Conservation (phyloP, 2,329 filamentous ascomycete genomes). For the Colletotrichum brevisporum region DNA sequence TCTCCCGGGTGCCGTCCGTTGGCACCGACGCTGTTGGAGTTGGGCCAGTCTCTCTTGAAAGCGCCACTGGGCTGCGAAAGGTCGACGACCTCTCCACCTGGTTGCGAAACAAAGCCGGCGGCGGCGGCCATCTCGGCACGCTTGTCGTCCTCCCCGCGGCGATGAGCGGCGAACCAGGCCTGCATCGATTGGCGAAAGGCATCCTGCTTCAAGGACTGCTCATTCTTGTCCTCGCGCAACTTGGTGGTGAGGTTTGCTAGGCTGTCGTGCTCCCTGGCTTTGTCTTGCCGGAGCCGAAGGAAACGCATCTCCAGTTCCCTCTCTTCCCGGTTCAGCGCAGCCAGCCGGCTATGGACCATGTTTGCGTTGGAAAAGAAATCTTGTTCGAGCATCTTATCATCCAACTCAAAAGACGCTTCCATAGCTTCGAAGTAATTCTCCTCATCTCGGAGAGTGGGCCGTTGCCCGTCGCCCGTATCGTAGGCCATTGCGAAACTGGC, state of each 20-base stretch:
- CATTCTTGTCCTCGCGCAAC: constrained; percentile 7
- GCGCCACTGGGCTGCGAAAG: constrained; percentile 7
- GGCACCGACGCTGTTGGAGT: constrained; percentile 1
- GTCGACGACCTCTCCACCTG: background rate
- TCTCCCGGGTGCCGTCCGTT: constrained; percentile 14
- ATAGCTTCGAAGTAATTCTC: constrained; percentile 34
- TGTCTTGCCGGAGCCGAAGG: constrained; percentile 25
- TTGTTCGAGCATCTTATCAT: constrained; percentile 17
- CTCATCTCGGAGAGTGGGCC: constrained; percentile 25
- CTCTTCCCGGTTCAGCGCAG: constrained; percentile 21
- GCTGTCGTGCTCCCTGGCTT: constrained; percentile 18
- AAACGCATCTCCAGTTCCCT: constrained; percentile 31
- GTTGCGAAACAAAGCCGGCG: constrained; percentile 20
- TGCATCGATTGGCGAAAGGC: background rate
- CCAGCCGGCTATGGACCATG: constrained; percentile 2
- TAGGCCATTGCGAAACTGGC: constrained; percentile 26
- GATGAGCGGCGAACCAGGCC: constrained; percentile 18
- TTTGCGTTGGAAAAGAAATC: constrained; percentile 20
- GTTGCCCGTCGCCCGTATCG: constrained; percentile 23
- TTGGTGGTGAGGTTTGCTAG: constrained; percentile 22
- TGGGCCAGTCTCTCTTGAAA: background rate
- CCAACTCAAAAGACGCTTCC: constrained; percentile 7
- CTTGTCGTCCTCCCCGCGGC: constrained; percentile 13
- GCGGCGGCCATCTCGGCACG: constrained; percentile 30
- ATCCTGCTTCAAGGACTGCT: constrained; percentile 1